Percentiles rank a stretch among this genome's conserved stretches.
These are phyloP conservation scores for Boeremia lycopersici DNA, from an alignment of 2,329 filamentous ascomycete species.

Conservation along the genomic window DNA sequence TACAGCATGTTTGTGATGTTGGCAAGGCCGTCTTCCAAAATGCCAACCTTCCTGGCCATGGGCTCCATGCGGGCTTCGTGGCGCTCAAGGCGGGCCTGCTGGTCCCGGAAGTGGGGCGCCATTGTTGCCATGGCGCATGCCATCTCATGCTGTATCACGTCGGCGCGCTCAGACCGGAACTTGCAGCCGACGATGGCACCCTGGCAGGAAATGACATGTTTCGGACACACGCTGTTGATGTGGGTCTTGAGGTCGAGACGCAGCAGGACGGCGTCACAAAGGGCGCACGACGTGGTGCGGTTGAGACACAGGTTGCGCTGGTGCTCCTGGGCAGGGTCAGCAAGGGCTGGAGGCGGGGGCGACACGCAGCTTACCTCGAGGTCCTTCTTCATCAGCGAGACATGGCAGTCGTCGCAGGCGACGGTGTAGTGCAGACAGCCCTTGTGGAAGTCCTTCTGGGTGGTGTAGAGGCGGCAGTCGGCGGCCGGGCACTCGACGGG, in stretches of 20 bases:
- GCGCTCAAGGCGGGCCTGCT: constrained; percentile 52
- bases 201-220: constrained; percentile 51
- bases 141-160: constrained; percentile 49
- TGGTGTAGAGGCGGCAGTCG: constrained; percentile 59
- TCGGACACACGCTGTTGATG: constrained; percentile 50
- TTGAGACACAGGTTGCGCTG: constrained; percentile 59
- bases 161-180: constrained; percentile 46
- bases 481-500: constrained; percentile 58
- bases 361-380: constrained; percentile 51
- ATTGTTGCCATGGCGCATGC: constrained; percentile 55
- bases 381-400: constrained; percentile 60
- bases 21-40: constrained; percentile 52
- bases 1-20: constrained; percentile 52
- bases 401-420: constrained; percentile 59
- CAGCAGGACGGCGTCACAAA: constrained; percentile 51
- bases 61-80: constrained; percentile 52
- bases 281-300: constrained; percentile 51
- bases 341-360: constrained; percentile 27
- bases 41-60: constrained; percentile 51
- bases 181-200: constrained; percentile 53
- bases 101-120: constrained; percentile 51
- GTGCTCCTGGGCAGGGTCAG: constrained; percentile 42
- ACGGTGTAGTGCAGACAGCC: constrained; percentile 62
- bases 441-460: constrained; percentile 59
- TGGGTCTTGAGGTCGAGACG: constrained; percentile 52